Base-by-base conservation (phyloP, 1,284 basidiomycete genomes). In the Cutaneotrichosporon sp. region DNA sequence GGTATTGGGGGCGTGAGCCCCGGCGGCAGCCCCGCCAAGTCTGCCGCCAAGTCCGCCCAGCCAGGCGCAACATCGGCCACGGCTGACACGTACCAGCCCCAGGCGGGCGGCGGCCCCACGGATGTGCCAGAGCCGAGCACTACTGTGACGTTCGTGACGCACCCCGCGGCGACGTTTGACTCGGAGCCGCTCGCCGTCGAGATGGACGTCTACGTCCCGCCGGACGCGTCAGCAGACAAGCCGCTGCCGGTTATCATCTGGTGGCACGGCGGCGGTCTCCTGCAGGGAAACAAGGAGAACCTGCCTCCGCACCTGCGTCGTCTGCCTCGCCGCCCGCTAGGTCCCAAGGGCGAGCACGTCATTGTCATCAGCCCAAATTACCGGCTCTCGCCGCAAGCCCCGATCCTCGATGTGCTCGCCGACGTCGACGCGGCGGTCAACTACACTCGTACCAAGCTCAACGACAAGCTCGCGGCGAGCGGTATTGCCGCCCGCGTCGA, bases 271-370 rank as follows among this genome's bases (percentile, higher is more conserved):
- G 72, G 72, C 20, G 72, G 70, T 9, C 61, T 74, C 0, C 53
- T 74, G 8, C 72, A 74, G 53, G 72, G 72, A 14, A 72, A 72
- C 64, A 74, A 74, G 56, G 72, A 72, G 61, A 74, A 74, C 52
- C 66, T 74, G 9, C 70, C 70, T 10, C 68, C 70, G 1, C 72
- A 74, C 49, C 66, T 74, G 51, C 63, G 70, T 3, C 67, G 69
- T 20, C 51, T 74, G 5, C 70, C 72, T 0, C 26, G 51, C 3
- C 51, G 54, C 26, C n/a, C 56, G 8, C 63, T 62, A 34, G 22
- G 40, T 1, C 20, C 47, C n/a, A 42, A 36, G 4, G 46, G 49
- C 12, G 60, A 67, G 42, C 53, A 61, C 49, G 59, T 62, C 9
- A 63, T 66, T 7, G 66, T 70, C 49, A 63, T 74, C 18, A 68